phyloP scores from a whole-genome alignment of 306 rosid species.

The Pterocarpus macrocarpus region DNA sequence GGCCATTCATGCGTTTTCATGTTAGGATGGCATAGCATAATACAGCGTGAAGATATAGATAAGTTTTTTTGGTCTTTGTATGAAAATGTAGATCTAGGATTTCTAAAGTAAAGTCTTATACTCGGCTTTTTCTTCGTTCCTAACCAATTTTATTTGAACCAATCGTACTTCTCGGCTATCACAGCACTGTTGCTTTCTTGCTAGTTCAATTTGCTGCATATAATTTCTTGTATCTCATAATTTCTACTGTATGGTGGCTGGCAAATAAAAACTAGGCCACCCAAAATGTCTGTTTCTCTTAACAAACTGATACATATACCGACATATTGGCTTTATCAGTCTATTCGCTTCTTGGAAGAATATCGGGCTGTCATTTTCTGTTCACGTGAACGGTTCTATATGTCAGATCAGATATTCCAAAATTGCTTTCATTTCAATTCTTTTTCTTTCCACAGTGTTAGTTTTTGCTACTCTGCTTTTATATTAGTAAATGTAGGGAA shows the following conservation, averaged over 20 bases:
- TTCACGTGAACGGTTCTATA: no score
- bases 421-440: no score
- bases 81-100: constrained; percentile 26
- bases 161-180: not conserved
- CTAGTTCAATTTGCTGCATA: constrained; percentile 9
- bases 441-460: no score
- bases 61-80: constrained; percentile 9
- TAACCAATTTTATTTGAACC: constrained; percentile 14
- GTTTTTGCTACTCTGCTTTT: no score
- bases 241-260: not conserved
- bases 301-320: no score
- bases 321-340: no score
- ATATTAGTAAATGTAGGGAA: no score
- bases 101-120: not conserved
- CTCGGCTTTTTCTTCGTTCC: not conserved
- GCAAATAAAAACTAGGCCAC: no score
- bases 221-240: not conserved
- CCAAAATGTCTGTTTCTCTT: no score
- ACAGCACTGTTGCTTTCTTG: constrained; percentile 13
- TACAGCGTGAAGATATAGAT: constrained; percentile 20
- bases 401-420: no score
- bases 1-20: constrained; percentile 17
- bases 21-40: constrained; percentile 14
- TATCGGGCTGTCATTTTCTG: no score
- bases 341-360: no score